Percentiles rank a stretch among this genome's conserved stretches.
These are phyloP conservation scores for Paratinospora sagittata DNA, from an alignment of 164 flowering plant species.

Conservation along the genomic window DNA sequence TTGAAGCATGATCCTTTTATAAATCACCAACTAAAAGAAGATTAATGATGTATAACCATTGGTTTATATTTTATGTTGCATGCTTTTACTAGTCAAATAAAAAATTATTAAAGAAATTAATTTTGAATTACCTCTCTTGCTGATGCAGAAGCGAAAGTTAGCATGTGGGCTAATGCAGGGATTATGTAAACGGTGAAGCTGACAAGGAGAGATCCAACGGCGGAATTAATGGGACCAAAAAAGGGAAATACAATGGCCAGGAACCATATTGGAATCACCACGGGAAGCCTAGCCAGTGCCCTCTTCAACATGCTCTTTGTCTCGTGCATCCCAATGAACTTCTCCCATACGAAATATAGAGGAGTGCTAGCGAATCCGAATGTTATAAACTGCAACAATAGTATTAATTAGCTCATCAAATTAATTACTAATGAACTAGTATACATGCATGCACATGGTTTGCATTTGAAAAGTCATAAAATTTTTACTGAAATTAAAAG, in stretches of 20 bases:
- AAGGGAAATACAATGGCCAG: slow-evolving; percentile 32
- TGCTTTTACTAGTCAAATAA: too few species aligned
- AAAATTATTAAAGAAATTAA: too few species aligned
- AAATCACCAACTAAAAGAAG: too few species aligned
- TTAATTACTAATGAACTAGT: too few species aligned
- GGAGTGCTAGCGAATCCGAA: slow-evolving; percentile 88
- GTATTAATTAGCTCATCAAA: too few species aligned
- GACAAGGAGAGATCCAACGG: slow-evolving; percentile 32
- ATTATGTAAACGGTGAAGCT: slow-evolving; percentile 35
- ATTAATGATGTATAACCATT: too few species aligned
- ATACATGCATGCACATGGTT: too few species aligned
- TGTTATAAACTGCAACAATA: slow-evolving; percentile 66
- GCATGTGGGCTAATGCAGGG: slow-evolving; percentile 28
- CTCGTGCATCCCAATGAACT: slow-evolving; percentile 62
- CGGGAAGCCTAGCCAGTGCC: slow-evolving; percentile 61
- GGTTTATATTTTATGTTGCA: too few species aligned
- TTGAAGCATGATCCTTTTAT: too few species aligned
- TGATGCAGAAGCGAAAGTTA: slow-evolving; percentile 26
- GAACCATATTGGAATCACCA: slow-evolving; percentile 55
- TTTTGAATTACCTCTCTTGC: slow-evolving; percentile 28
- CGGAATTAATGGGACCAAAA: slow-evolving; percentile 34
- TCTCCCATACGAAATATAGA: slow-evolving; percentile 82
- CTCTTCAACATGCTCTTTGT: slow-evolving; percentile 51
- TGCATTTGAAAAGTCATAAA: too few species aligned
- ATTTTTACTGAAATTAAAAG: too few species aligned